A percentile compares a stretch with the other conserved stretches of the same genome.
Evolutionary conservation across 176 grass and related monocot species (phyloP).

Genomic region (Puccinellia tenuiflora): DNA sequence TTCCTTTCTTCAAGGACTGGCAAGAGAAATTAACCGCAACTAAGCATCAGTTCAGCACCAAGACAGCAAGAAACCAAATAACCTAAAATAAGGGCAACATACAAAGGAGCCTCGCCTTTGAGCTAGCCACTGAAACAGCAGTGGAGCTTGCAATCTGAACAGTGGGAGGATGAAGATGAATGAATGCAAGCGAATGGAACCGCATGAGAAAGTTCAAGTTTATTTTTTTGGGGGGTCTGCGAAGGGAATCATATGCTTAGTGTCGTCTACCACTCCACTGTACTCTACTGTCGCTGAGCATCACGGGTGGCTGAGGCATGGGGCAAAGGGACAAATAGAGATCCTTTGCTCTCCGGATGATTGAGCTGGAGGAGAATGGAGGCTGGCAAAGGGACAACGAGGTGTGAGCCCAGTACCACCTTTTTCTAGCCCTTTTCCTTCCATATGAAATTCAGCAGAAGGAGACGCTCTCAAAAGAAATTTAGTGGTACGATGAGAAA

Average conservation of each 20-base stretch:
- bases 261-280: constrained; percentile 28
- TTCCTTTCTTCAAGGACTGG: constrained; percentile 50
- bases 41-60: constrained; percentile 19
- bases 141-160: neutral
- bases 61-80: constrained; percentile 4
- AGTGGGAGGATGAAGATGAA: neutral
- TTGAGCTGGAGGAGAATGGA: constrained; percentile 59
- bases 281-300: constrained; percentile 33
- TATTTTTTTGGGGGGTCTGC: constrained; percentile 21
- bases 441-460: neutral
- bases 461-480: neutral
- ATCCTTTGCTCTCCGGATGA: constrained; percentile 8
- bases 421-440: neutral
- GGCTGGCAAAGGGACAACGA: constrained; percentile 38
- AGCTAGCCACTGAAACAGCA: neutral
- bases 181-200: neutral
- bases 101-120: constrained; percentile 11
- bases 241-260: constrained; percentile 42
- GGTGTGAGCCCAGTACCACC: constrained; percentile 26
- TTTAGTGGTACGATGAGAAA: neutral
- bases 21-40: constrained; percentile 5
- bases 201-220: neutral
- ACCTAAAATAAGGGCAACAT: neutral
- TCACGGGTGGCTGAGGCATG: constrained; percentile 50
- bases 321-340: constrained; percentile 40